Evolutionary conservation across 257 asterid species (phyloP), one percentile per base, ranked within the genome.

Genomic region (Perilla frutescens): DNA sequence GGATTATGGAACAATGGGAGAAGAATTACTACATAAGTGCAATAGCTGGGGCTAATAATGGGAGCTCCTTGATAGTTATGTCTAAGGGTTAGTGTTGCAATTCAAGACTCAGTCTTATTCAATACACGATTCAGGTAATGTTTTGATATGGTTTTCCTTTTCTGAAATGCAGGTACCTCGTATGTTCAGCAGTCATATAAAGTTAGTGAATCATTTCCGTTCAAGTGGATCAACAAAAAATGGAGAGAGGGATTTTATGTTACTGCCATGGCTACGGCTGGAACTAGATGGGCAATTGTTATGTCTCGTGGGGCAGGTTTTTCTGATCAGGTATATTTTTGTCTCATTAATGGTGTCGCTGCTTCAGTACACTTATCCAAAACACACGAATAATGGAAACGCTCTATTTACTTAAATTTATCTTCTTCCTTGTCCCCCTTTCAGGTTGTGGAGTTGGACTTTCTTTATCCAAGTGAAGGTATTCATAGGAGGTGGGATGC

Each of bases 1-100:
- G 96, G 96, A 89, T 89, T 36, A 87, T 82, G 88, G 88, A 82
- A 34, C 89, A 87, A 47, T 89, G 96, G 96, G 93, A 87, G 79
- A 82, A 71, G 76, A 86, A 86, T 48, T 89, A 54, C 72, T 87
- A 89, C 84, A 87, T 89, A 73, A 89, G 79, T 78, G 88, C 96
- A 39, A 68, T 89, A 64, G 93, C 93, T 55, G 96, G 96, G 76
- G 84, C 88, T 7, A 76, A 71, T 80, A 87, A 84, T 34, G 96
- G 96, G 68, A 80, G 85, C 77, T 86, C 96, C 11, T 73, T 89
- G 54, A 86, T 87, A 14, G 87, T 87, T 55, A 89, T 89, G 96
- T 89, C 96, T 9, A 85, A 84, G 81, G 96, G 96, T 89, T 61
- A 68, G 90, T 81, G 34, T 70, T 71, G 43, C 47, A 39, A 20